Conservation (phyloP, 148 eudicot species). For the Cornus controversa region DNA sequence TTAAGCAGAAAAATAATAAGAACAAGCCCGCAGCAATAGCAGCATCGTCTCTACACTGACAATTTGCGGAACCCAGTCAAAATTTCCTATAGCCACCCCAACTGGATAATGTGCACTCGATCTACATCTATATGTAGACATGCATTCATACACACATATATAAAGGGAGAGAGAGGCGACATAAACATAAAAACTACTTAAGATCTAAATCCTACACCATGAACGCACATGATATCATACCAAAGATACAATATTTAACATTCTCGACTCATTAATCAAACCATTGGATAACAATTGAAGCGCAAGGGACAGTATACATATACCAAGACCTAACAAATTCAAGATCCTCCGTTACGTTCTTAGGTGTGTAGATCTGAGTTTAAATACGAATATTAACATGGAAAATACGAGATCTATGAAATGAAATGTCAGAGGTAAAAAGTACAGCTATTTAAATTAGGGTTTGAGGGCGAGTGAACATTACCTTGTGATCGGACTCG, state of each 20-base stretch:
- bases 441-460: constrained; percentile 2
- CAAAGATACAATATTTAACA: neutral
- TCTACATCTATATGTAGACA: neutral
- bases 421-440: neutral
- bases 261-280: neutral
- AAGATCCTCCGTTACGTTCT: neutral
- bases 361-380: constrained; percentile 15
- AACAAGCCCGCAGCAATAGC: too few relatives aligned
- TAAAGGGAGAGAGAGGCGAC: neutral
- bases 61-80: neutral
- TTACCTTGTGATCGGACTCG: constrained; percentile 80
- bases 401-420: constrained; percentile 8
- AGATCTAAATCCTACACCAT: constrained; percentile 9
- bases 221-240: neutral
- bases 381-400: neutral
- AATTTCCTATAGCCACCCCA: too few relatives aligned
- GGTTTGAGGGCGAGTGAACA: constrained; percentile 2
- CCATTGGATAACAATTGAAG: neutral
- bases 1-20: too few relatives aligned
- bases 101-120: too few relatives aligned
- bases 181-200: neutral
- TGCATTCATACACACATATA: neutral
- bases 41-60: neutral
- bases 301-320: neutral
- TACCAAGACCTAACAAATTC: neutral